Evolutionary conservation across 2,329 filamentous ascomycete species (phyloP), one percentile per base, ranked within the genome.

Genomic region (Geosmithia putterillii): DNA sequence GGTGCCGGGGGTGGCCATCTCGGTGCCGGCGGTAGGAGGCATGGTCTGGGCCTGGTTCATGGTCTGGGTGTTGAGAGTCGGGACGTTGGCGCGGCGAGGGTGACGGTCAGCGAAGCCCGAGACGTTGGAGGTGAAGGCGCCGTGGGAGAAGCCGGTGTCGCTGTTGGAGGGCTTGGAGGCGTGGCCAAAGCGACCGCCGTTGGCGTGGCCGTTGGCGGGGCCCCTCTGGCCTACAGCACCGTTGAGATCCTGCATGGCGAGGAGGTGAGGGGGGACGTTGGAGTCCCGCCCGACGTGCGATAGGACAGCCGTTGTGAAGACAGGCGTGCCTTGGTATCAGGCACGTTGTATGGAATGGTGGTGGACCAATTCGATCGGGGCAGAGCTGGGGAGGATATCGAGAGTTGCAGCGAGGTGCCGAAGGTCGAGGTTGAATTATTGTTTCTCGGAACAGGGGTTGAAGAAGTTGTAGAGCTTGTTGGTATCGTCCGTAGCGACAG

Each of bases 71-170:
- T 95, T 95, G 68, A 96, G 94, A 50, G 83, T 81, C 50, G 90
- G 87, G 57, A 96, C 85, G 66, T 94, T 94, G 48, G 73, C 75
- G 53, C 88, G 78, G 55, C 89, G 83, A 42, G 84, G 79, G 64
- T 94, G 87, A 56, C 89, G 80, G 61, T 95, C 88, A 51, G 81
- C 83, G 58, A 94, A 95, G 47, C 86, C 85, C 54, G 78, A 75
- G 52, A 88, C 73, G 66, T 95, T 94, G 45, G 86, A 90, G 57
- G 81, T 81, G 66, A 94, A 95, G 46, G 89, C 88, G 51, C 86
- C 87, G 61, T 95, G 88, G 41, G 89, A 94, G 65, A 95, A 94
- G 50, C 87, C 88, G 40, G 86, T 92, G 54, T 89, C 83, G 58
- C 86, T 79, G 63, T 77, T 86, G 50, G 83, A 84, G 48, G 86